These are phyloP conservation scores for Epichloe festucae DNA, from an alignment of 2,329 filamentous ascomycete species.

Conservation along the genomic window DNA sequence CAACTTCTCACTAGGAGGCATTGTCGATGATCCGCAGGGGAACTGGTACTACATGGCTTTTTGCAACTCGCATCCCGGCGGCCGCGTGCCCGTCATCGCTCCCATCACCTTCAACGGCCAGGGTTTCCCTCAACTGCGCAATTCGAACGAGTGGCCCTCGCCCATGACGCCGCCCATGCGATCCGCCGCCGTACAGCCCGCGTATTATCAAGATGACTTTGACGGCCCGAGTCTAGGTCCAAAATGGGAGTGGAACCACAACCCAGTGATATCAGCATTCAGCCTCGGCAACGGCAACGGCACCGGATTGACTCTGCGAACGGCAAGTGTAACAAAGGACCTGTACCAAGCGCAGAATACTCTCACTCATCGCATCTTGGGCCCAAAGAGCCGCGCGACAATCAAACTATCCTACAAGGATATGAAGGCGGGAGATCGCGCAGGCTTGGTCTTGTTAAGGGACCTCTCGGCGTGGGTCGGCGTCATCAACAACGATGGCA, in stretches of 20 bases:
- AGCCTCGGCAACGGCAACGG: neutral
- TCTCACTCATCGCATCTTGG: neutral
- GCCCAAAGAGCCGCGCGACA: neutral
- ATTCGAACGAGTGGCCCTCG: neutral
- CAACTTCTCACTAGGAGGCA: neutral
- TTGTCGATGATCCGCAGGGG: neutral
- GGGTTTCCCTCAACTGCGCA: neutral
- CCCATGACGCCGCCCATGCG: neutral
- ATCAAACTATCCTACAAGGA: neutral
- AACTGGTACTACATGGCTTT: slow-evolving; percentile 1
- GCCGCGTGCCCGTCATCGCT: neutral
- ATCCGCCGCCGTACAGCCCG: neutral
- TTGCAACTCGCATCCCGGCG: neutral
- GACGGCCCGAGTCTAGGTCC: neutral
- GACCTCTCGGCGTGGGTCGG: neutral
- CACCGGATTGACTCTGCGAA: neutral
- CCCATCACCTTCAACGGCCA: neutral
- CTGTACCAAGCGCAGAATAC: neutral
- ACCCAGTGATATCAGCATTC: neutral
- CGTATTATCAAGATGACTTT: neutral
- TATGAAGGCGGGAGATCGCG: neutral
- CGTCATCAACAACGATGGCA: neutral
- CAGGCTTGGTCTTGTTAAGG: neutral
- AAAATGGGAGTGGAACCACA: slow-evolving; percentile 1
- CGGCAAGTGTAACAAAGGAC: neutral